These are phyloP conservation scores for Verticillium nubilum DNA, from an alignment of 2,329 filamentous ascomycete species.

Conservation along the genomic window DNA sequence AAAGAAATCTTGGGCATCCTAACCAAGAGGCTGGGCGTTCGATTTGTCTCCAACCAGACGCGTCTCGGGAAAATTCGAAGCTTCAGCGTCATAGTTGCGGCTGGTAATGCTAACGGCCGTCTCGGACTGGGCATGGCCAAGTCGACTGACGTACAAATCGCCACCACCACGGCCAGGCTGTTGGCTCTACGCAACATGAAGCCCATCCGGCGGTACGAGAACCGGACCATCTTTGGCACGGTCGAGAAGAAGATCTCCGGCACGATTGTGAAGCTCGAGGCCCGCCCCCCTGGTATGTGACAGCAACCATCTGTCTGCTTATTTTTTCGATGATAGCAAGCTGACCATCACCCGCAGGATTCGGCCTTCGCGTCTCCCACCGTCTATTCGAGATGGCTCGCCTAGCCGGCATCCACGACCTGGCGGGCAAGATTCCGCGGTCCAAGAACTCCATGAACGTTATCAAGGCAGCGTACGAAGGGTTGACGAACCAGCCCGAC, in stretches of 20 bases:
- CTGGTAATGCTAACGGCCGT: slow-evolving; percentile 80
- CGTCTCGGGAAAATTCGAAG: slow-evolving; percentile 89
- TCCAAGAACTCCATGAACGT: slow-evolving; percentile 97
- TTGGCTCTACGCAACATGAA: slow-evolving; percentile 87
- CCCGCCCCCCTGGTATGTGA: slow-evolving; percentile 78
- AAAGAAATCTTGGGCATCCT: slow-evolving; percentile 49
- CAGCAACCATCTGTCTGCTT: neutral
- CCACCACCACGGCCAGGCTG: slow-evolving; percentile 66
- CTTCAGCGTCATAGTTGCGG: slow-evolving; percentile 70
- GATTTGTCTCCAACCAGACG: slow-evolving; percentile 84
- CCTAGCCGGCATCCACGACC: slow-evolving; percentile 78
- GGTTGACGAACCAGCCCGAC: slow-evolving; percentile 74
- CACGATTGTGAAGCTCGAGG: slow-evolving; percentile 75
- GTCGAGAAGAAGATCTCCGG: slow-evolving; percentile 80
- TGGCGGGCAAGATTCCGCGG: slow-evolving; percentile 76
- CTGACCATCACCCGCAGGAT: slow-evolving; percentile 52
- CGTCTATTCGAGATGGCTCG: slow-evolving; percentile 94
- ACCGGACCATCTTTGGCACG: slow-evolving; percentile 84
- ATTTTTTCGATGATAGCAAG: neutral
- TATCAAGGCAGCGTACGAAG: slow-evolving; percentile 84
- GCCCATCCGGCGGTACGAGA: slow-evolving; percentile 87
- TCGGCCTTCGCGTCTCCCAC: slow-evolving; percentile 85
- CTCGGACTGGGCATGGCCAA: slow-evolving; percentile 90
- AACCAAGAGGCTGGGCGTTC: slow-evolving; percentile 67
- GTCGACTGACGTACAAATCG: slow-evolving; percentile 66